phyloP scores from a whole-genome alignment of 345 rosid species.

The Adansonia digitata region DNA sequence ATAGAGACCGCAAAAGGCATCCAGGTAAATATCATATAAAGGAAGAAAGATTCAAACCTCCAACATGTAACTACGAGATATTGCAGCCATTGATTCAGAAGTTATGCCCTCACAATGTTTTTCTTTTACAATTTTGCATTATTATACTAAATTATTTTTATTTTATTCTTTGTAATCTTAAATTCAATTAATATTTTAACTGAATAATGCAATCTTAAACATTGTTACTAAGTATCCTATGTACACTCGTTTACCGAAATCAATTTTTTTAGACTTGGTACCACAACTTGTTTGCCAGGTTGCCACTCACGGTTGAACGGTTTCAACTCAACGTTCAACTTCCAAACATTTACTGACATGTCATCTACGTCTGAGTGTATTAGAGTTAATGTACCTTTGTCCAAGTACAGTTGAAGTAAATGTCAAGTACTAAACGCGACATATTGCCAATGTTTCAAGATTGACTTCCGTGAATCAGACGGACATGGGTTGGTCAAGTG shows the following conservation, averaged over 20 bases:
- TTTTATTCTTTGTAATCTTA: too few relatives aligned
- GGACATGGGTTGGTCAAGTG: neutral
- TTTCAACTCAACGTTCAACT: too few relatives aligned
- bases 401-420: neutral
- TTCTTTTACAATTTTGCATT: too few relatives aligned
- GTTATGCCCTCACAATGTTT: conserved; percentile 98
- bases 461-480: neutral
- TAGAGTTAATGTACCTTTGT: neutral
- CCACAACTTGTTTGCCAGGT: too few relatives aligned
- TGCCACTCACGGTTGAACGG: neutral
- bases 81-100: conserved; percentile 95
- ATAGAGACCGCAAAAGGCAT: neutral
- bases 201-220: too few relatives aligned
- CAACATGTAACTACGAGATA: conserved; percentile 56
- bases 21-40: neutral
- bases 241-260: too few relatives aligned
- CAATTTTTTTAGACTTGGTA: too few relatives aligned
- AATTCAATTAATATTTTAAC: too few relatives aligned
- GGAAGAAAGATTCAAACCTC: conserved; percentile 50
- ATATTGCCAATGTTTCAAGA: neutral
- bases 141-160: too few relatives aligned
- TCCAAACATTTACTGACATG: too few relatives aligned
- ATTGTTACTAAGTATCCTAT: too few relatives aligned
- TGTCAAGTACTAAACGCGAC: neutral
- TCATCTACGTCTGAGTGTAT: too few relatives aligned